Base-by-base conservation (phyloP, 345 rosid genomes). In the Eucalyptus tenuipes region DNA sequence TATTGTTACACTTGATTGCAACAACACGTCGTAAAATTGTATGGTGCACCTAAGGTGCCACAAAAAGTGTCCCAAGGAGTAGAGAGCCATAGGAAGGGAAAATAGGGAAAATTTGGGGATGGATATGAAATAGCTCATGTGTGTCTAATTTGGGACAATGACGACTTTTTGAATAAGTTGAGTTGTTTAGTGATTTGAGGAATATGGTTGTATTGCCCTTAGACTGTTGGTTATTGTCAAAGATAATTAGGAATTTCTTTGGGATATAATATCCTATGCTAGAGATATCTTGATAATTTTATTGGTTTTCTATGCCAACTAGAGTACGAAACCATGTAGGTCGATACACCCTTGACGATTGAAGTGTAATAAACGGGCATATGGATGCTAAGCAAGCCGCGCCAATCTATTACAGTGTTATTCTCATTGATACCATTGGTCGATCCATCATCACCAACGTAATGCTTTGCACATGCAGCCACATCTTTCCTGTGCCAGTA, bases 401-500 rank as follows among this genome's bases (percentile, higher is more conserved):
- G 94, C 55, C 94, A 82, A 91, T 92, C 92, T 68, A 90, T 93
- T 31, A 93, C 89, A 3, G 95, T 95, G 92, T 97, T 95, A 90
- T 93, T 89, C 95, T 95, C 98, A 87, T 97, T 93, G 79, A 97
- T 91, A 48, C 99, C 99, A 2, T 90, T 2, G 11, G 91, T 87
- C 42, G 99, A 97, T 88, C 99, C 99, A 87, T 99, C 99, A 88
- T 98, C 99, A 48, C 97, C 99, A 84, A 96, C 97, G 86, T 90
- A 97, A 80, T 98, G 99, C 93, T 95, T 97, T 16, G 99, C 98
- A 89, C 98, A 96, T 53, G 99, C 98, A 47, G 96, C 99, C 89
- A 96, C 95, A 13, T 96, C 95, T 49, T 89, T 91, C 91, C 99
- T 98, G 90, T 81, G 14, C 61, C 84, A 40, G 47, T 9, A 52